Evolutionary conservation across 768 basidiomycete species (phyloP), one percentile per base, ranked within the genome.

Genomic region (Phylloporus scabripes): DNA sequence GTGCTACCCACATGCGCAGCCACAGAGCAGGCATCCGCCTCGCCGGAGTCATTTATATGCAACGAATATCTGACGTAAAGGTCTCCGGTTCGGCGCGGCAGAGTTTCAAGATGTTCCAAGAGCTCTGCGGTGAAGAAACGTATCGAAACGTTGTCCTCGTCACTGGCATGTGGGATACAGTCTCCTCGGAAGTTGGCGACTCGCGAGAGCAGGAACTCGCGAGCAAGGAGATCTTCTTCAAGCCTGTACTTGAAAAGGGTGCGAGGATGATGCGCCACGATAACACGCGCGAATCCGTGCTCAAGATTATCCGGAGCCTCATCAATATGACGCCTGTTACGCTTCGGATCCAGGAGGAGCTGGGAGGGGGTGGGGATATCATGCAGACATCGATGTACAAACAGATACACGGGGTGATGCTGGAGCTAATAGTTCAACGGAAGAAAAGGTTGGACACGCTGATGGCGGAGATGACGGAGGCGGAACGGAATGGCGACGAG

Each of bases 311-410:
- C 2, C 64, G 63, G 5, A 58, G 59, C 4, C 59, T 83, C 34
- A 39, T 77, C 4, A 55, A 62, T 32, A 73, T 69, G 31, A 45
- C 55, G 1, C 73, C 75, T 0, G 50, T 70, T 0, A 61, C 70
- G 0, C 66, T 83, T 11, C 73, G 70, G 18, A 79, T 83, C 43
- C 81, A 82, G 54, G 59, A 60, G n/a, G 81, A 83, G 56, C 64
- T 82, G 2, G 73, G 73, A 32, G 64, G 72, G 20, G 65, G 71
- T 5, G 67, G 71, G 46, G 68, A 74, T 38, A 72, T 82, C 34
- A 65, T 72, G 23, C 67, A 82, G 50, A 81, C 82, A 0, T 65
- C 68, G 4, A 80, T 80, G 1, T 80, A 75, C n/a, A 69, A 57
- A 38, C 80, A 79, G 51, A 67, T 83, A 4, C 70, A 70, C 43